A percentile compares a stretch with the other conserved stretches of the same genome.
These are phyloP conservation scores for Phoenix dactylifera DNA, from an alignment of 176 grass and related monocot genomes.

Conservation along the genomic window DNA sequence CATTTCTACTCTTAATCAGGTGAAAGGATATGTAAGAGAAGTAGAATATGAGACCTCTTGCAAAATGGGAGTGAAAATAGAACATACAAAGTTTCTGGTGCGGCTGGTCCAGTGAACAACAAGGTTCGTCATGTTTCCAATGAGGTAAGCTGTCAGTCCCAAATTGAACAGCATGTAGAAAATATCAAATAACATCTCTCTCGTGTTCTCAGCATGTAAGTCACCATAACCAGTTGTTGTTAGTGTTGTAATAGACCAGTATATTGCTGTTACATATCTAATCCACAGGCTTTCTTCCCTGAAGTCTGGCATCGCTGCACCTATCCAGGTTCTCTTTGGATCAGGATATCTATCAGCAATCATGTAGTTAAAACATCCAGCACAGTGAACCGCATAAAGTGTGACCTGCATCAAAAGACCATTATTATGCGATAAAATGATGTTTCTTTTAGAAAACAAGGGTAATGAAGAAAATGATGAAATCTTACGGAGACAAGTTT, in stretches of 20 bases:
- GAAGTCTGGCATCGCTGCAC: conserved; percentile 22
- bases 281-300: conserved; percentile 9
- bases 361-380: conserved; percentile 25
- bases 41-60: too few species aligned
- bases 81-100: conserved; percentile 20
- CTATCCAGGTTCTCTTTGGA: conserved; percentile 25
- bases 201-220: conserved; percentile 20
- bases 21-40: too few species aligned
- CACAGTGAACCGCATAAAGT: conserved; percentile 23
- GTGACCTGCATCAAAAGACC: conserved; percentile 10
- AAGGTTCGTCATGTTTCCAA: conserved; percentile 30
- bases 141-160: conserved; percentile 22
- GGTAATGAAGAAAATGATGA: background rate
- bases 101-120: conserved; percentile 20
- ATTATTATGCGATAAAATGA: too few species aligned
- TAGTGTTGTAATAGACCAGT: conserved; percentile 26
- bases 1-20: too few species aligned
- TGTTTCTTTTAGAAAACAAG: too few species aligned
- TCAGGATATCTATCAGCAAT: conserved; percentile 25
- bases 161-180: conserved; percentile 25
- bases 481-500: conserved; percentile 52
- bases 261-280: conserved; percentile 22
- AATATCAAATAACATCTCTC: conserved; percentile 26
- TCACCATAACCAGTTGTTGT: conserved; percentile 26
- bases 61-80: background rate